Base-by-base conservation (phyloP, 2,329 filamentous ascomycete species). In the Arthrobotrys sphaeroides region DNA sequence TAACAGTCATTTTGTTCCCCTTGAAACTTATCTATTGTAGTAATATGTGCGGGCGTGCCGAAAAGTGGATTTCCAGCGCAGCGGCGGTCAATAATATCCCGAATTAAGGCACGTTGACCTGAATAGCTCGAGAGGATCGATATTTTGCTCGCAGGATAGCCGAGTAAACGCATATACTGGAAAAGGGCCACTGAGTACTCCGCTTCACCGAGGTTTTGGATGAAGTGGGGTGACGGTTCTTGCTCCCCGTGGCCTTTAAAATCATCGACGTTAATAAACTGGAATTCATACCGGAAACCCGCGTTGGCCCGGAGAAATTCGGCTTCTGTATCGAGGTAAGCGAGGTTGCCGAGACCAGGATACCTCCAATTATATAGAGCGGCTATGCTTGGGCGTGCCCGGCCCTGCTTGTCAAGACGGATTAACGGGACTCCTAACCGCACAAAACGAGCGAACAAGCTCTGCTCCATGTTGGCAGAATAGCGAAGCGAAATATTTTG, bases 1-100 rank as follows among this genome's bases (percentile, higher is more conserved):
- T 86, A 86, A 95, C 92, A 98, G 81, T 99, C 95, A 83, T 99
- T 99, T 83, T 99, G 95, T 85, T 99, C 95, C 82, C 95, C 96
- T 84, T 99, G 95, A 81, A 98, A 99, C 82, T 97, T 97, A 84
- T 99, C 95, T 77, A 99, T 94, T 3, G 96, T 99, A 2, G 92
- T 94, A 26, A 99, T 92, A 62, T 91, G 90, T 82, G 90, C 91
- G 16, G 95, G 95, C 82, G 97, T 84, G 6, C 94, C 94, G 83
- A 99, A 99, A 18, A 98, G 84, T 1, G 89, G 84, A 79, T 93
- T 96, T 79, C 88, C 90, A 38, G 89, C 90, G 82, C 95, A 99
- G 72, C 95, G 88, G 81, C 96, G 92, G 12, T 84, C 85, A 60
- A 99, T 84, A 2, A 99, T 93, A 82, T 99, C 94, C 79, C 88